Conservation (phyloP, 768 basidiomycete genomes). For the Botryobasidium botryosum region DNA sequence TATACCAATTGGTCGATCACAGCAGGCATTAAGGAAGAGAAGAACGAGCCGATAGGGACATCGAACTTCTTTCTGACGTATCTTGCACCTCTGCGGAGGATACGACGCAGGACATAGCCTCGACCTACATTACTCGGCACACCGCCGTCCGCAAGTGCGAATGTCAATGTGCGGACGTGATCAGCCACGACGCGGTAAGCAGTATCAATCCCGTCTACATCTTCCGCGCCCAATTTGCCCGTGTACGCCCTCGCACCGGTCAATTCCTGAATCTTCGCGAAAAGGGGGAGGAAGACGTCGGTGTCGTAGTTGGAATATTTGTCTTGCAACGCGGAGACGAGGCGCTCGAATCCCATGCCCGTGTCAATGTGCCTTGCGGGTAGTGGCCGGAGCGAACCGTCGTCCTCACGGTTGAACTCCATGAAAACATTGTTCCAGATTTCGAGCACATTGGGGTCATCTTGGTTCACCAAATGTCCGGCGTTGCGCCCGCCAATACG, state of each 20-base stretch:
- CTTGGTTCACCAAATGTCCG: slow-evolving; percentile 79
- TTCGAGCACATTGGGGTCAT: slow-evolving; percentile 92
- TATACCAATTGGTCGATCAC: slow-evolving; percentile 78
- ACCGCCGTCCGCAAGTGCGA: slow-evolving; percentile 92
- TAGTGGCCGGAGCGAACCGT: slow-evolving; percentile 59
- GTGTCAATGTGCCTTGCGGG: slow-evolving; percentile 96
- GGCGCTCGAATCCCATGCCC: slow-evolving; percentile 97
- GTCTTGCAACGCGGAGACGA: slow-evolving; percentile 87
- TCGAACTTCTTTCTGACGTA: slow-evolving; percentile 91
- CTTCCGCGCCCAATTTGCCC: slow-evolving; percentile 91
- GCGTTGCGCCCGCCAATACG: slow-evolving; percentile 97
- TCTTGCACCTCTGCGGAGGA: slow-evolving; percentile 83
- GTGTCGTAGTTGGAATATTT: slow-evolving; percentile 95
- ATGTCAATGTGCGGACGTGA: slow-evolving; percentile 87
- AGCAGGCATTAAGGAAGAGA: slow-evolving; percentile 79
- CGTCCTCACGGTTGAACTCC: slow-evolving; percentile 90
- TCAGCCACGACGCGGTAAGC: slow-evolving; percentile 96
- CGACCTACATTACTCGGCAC: slow-evolving; percentile 92
- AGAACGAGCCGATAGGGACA: slow-evolving; percentile 85
- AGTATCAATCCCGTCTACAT: slow-evolving; percentile 86
- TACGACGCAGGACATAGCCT: slow-evolving; percentile 91
- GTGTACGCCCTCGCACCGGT: slow-evolving; percentile 76
- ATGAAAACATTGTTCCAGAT: slow-evolving; percentile 99
- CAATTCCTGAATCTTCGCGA: slow-evolving; percentile 68
- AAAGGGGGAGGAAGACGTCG: slow-evolving; percentile 84